Evolutionary conservation across 805 yeast genomes (phyloP).

Genomic region (Candida sakaeoensis): DNA sequence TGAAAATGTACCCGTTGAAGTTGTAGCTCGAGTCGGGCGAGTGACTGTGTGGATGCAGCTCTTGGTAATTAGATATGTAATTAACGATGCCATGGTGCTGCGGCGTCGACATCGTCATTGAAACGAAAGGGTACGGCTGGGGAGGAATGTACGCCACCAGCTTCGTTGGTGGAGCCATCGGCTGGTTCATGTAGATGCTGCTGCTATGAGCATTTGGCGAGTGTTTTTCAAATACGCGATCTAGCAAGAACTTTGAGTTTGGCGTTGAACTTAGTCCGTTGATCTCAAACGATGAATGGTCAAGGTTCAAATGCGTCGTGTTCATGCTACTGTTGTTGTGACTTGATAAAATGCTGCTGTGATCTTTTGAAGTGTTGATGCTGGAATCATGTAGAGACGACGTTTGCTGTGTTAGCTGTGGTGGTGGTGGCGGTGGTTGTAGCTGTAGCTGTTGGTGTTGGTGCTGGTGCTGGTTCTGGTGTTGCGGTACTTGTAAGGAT

Average conservation of each 20-base stretch:
- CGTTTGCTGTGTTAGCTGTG: not conserved
- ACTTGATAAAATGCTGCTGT: constrained; percentile 23
- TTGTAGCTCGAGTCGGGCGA: constrained; percentile 1
- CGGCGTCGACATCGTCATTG: constrained; percentile 45
- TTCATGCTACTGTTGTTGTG: constrained; percentile 19
- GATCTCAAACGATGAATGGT: constrained; percentile 39
- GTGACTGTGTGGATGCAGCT: not conserved
- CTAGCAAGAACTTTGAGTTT: constrained; percentile 36
- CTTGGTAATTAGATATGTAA: constrained; percentile 14
- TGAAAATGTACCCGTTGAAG: constrained; percentile 3
- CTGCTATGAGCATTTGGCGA: too few relatives aligned
- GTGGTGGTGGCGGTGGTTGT: not conserved
- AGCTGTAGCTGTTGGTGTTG: not conserved
- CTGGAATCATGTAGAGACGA: constrained; percentile 13
- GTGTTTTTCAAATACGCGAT: constrained; percentile 36
- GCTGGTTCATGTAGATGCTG: constrained; percentile 9
- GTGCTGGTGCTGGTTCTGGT: not conserved
- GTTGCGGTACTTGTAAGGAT: not conserved
- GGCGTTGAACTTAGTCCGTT: constrained; percentile 38
- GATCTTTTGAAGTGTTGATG: constrained; percentile 21
- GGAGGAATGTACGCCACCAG: constrained; percentile 10
- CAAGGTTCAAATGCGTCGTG: constrained; percentile 33
- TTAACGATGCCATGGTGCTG: constrained; percentile 30
- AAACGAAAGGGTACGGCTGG: constrained; percentile 7
- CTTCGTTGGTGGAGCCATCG: constrained; percentile 32